Base-by-base conservation (phyloP, 139 green algal genomes). In the Diplosphaera chodatii region DNA sequence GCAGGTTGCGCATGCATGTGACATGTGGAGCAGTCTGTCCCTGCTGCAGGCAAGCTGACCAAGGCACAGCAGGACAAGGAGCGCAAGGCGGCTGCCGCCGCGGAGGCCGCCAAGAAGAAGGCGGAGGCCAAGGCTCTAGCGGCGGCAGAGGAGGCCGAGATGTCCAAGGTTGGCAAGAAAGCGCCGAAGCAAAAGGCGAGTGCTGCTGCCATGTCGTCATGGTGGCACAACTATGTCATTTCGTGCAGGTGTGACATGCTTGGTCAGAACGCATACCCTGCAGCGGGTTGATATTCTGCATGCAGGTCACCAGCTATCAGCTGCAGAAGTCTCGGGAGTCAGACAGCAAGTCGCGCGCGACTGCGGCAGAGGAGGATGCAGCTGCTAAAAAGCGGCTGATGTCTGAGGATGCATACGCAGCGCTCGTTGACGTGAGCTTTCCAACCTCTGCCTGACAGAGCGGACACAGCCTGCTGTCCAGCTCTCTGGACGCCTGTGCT, bases 151-250 rank as follows among this genome's bases (percentile, higher is more conserved):
- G 74, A 66, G 18, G 64, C 31, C 27, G 56, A 34, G 40, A 30
- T 37, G 30, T 27, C 32, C 34, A 64, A 40, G 30, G 13, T 41
- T 18, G 30, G 29, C 29, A 76, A 71, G 41, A 76, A 71, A 31
- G 37, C 56, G 34, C 40, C 29, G 20, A 71, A 66, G 64, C 64
- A 37, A 34, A 76, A 71, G 64, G 48, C 25, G 18, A n/a, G n/a
- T n/a, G n/a, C n/a, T n/a, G n/a, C n/a, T n/a, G n/a, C n/a, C n/a
- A n/a, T n/a, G n/a, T n/a, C n/a, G n/a, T n/a, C n/a, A n/a, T n/a
- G n/a, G n/a, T n/a, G n/a, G n/a, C n/a, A n/a, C n/a, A n/a, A n/a
- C n/a, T n/a, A n/a, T n/a, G n/a, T n/a, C n/a, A n/a, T n/a, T n/a
- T n/a, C n/a, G n/a, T n/a, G n/a, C n/a, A n/a, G n/a, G n/a, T n/a